Evolutionary conservation across 208 protist species (phyloP).

Genomic region (Herpetomonas muscarum): DNA sequence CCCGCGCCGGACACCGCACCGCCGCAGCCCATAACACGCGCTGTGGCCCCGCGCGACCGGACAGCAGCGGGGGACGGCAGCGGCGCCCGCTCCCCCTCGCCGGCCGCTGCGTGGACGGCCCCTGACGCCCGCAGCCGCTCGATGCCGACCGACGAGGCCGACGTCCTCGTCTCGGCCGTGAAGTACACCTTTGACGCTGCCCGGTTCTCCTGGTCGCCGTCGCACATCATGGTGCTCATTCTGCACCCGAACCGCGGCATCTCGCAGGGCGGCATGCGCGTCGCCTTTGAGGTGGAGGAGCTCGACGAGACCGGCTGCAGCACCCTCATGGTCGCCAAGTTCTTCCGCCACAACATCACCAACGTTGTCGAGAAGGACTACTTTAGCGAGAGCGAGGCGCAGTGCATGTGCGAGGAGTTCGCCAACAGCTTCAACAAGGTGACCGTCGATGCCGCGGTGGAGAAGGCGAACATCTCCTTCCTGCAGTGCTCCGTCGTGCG

Average conservation of each 20-base stretch:
- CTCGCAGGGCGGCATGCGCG: constrained; percentile 47
- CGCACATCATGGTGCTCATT: constrained; percentile 23
- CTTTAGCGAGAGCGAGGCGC: constrained; percentile 39
- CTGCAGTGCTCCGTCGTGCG: constrained; percentile 40
- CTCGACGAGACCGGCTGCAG: constrained; percentile 17
- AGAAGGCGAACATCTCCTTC: constrained; percentile 26
- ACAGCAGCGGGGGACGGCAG: too few species aligned
- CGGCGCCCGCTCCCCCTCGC: too few species aligned
- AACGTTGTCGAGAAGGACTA: constrained; percentile 41
- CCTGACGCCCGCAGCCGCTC: too few species aligned
- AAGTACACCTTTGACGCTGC: constrained; percentile 16
- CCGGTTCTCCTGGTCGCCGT: constrained; percentile 15
- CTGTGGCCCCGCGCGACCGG: too few species aligned
- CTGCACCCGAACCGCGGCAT: constrained; percentile 23
- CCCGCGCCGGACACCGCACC: too few species aligned
- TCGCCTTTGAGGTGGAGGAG: constrained; percentile 50
- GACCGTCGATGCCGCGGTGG: not conserved
- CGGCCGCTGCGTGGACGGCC: too few species aligned
- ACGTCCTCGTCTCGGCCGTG: constrained; percentile 5
- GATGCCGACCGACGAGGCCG: constrained; percentile 9
- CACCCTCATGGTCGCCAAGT: constrained; percentile 44
- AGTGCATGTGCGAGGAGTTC: constrained; percentile 46
- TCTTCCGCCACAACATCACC: constrained; percentile 34
- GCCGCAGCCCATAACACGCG: too few species aligned
- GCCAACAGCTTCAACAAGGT: constrained; percentile 36